phyloP scores from a whole-genome alignment of 208 protist genomes.

The Leishmania guyanensis region DNA sequence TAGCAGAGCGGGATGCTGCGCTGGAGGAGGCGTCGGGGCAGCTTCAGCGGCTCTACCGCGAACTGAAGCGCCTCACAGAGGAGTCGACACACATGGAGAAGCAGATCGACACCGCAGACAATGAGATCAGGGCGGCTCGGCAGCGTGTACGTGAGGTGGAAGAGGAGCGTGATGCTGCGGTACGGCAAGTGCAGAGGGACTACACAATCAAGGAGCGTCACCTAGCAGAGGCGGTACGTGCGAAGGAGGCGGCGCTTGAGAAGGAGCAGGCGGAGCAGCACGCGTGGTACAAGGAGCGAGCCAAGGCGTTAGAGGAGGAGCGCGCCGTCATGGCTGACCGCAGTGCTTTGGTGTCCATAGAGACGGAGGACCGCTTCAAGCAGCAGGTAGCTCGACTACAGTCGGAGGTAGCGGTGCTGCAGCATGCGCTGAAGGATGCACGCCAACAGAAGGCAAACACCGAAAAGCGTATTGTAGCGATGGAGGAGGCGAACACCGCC shows the following conservation, averaged over 20 bases:
- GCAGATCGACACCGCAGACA: slow-evolving; percentile 44
- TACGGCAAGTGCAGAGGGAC: slow-evolving; percentile 46
- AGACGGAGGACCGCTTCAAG: slow-evolving; percentile 46
- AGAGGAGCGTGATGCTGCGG: slow-evolving; percentile 49
- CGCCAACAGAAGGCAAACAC: slow-evolving; percentile 33
- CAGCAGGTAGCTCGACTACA: slow-evolving; percentile 56
- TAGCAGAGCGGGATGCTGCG: slow-evolving; percentile 82
- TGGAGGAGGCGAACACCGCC: slow-evolving; percentile 34
- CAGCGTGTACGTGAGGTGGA: slow-evolving; percentile 65
- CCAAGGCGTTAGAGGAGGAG: slow-evolving; percentile 51
- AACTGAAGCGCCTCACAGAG: slow-evolving; percentile 59
- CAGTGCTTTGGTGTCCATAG: slow-evolving; percentile 25
- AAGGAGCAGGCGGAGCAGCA: slow-evolving; percentile 64
- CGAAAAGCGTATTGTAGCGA: slow-evolving; percentile 20
- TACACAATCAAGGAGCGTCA: slow-evolving; percentile 61
- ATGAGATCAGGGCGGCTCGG: slow-evolving; percentile 39
- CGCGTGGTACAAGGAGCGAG: slow-evolving; percentile 56
- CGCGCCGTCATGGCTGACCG: slow-evolving; percentile 39
- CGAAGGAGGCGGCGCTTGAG: slow-evolving; percentile 54
- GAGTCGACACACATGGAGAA: slow-evolving; percentile 43
- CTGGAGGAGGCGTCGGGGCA: slow-evolving; percentile 81
- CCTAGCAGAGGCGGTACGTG: slow-evolving; percentile 39
- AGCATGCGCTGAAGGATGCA: slow-evolving; percentile 31
- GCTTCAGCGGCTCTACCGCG: slow-evolving; percentile 78
- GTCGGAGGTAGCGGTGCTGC: slow-evolving; percentile 35